Evolutionary conservation across 352 stramenopile genomes (phyloP).

Genomic region (Globisporangium irregulare): DNA sequence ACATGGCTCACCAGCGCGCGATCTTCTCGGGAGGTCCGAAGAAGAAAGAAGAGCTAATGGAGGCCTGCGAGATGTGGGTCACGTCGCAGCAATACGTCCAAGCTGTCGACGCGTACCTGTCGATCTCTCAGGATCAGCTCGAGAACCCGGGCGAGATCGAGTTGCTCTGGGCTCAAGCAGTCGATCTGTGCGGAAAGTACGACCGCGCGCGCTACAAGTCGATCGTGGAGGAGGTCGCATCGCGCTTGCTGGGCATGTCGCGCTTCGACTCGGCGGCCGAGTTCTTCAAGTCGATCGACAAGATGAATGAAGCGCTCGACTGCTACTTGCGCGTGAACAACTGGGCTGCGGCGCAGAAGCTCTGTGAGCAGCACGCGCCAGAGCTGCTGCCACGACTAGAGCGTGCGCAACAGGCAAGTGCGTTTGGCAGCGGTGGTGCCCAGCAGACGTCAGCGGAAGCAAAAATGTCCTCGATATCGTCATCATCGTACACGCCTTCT

Average conservation of each 20-base stretch:
- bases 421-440: slow-evolving; percentile 44
- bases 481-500: slow-evolving; percentile 51
- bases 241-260: slow-evolving; percentile 74
- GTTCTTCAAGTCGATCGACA: slow-evolving; percentile 87
- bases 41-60: slow-evolving; percentile 78
- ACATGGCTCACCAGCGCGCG: slow-evolving; percentile 78
- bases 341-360: slow-evolving; percentile 66
- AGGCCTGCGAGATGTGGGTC: slow-evolving; percentile 87
- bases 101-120: slow-evolving; percentile 92
- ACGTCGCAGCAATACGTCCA: slow-evolving; percentile 86
- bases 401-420: slow-evolving; percentile 77
- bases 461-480: slow-evolving; percentile 29
- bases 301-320: slow-evolving; percentile 91
- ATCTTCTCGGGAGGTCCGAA: slow-evolving; percentile 77
- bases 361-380: slow-evolving; percentile 77
- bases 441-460: slow-evolving; percentile 47
- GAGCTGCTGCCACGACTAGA: slow-evolving; percentile 79
- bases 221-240: slow-evolving; percentile 87
- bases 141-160: slow-evolving; percentile 70
- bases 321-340: slow-evolving; percentile 82
- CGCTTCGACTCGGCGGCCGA: slow-evolving; percentile 86
- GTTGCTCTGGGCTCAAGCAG: slow-evolving; percentile 86
- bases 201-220: slow-evolving; percentile 85
- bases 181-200: slow-evolving; percentile 87
- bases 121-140: slow-evolving; percentile 70